phyloP scores from a whole-genome alignment of 768 basidiomycete species.

The Lactarius tabidus region DNA sequence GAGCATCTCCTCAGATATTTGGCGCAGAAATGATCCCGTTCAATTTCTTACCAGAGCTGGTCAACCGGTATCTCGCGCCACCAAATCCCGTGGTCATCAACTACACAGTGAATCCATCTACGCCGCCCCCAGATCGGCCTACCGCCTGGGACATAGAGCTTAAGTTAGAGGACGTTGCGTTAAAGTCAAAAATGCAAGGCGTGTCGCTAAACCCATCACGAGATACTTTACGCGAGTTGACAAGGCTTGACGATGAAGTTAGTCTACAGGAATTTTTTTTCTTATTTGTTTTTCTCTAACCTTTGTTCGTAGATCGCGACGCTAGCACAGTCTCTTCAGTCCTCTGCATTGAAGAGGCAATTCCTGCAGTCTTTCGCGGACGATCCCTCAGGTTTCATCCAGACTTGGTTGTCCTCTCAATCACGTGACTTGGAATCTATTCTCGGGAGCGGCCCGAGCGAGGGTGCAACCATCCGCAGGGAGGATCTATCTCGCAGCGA shows the following conservation, averaged over 20 bases:
- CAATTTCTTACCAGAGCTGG: constrained; percentile 77
- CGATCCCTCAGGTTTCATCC: constrained; percentile 76
- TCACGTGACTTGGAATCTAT: constrained; percentile 86
- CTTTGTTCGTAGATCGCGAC: constrained; percentile 60
- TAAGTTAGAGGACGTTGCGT: constrained; percentile 73
- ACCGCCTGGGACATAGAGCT: constrained; percentile 83
- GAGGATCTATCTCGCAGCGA: constrained; percentile 87
- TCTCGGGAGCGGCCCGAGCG: constrained; percentile 81
- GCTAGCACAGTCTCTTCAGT: constrained; percentile 79
- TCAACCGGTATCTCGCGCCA: constrained; percentile 72
- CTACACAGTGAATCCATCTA: constrained; percentile 64
- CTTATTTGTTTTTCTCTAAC: neutral
- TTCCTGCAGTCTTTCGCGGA: constrained; percentile 81
- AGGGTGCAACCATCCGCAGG: constrained; percentile 74
- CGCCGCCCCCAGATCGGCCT: constrained; percentile 56
- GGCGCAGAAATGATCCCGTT: constrained; percentile 67
- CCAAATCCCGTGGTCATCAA: constrained; percentile 80
- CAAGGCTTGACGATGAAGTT: constrained; percentile 87
- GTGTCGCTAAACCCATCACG: constrained; percentile 66
- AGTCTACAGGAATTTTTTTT: neutral
- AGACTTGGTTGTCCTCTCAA: constrained; percentile 89
- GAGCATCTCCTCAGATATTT: constrained; percentile 50
- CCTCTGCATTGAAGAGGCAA: constrained; percentile 79
- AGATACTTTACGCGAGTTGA: constrained; percentile 62
- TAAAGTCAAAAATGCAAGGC: constrained; percentile 68